Base-by-base conservation (phyloP, 139 green algal species). In the Chlorella sp. region DNA sequence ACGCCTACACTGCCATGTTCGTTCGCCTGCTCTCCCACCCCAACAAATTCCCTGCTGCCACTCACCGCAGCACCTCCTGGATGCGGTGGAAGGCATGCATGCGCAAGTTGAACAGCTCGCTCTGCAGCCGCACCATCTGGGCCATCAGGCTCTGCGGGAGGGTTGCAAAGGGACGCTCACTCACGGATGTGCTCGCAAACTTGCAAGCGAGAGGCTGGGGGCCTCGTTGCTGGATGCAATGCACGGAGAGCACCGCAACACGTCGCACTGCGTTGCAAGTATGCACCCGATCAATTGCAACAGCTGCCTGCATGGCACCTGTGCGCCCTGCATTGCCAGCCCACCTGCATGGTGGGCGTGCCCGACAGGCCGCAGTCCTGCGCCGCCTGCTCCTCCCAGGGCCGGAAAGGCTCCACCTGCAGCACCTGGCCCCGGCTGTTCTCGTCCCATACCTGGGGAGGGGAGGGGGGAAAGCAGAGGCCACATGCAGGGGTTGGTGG, bases 361-460 rank as follows among this genome's bases (percentile, higher is more conserved):
- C 44, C 65, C 18, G 38, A 65, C 26, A 62, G 57, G 36, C 68
- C 47, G 41, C 73, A 21, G 23, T 75, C 70, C 57, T 44, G 38
- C 23, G 78, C 80, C 30, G 74, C 80, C 64, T 78, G 64, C 60
- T 84, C 56, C 68, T 79, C 34, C 83, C 87, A 72, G 18, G 88
- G 88, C 21, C 34, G 25, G 69, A 91, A 91, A 30, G 88, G 80
- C 76, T 86, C 73, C 62, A 95, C 92, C 86, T 95, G 91, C 85
- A 97, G 84, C 62, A 97, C 76, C 68, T 92, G 85, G 23, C 79
- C 64, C n/a, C 90, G 92, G 74, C 87, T 87, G 4, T 68, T 71
- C 9, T 86, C 73, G 55, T 96, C 92, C 94, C 94, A 97, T 47
- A 91, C 83, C 88, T 91, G 85, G 0, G 26, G 70, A 41, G 70